Percentiles rank a stretch among this genome's conserved stretches.
Evolutionary conservation across 75 land plant species (phyloP).

Genomic region (Ceratopteris richardii): DNA sequence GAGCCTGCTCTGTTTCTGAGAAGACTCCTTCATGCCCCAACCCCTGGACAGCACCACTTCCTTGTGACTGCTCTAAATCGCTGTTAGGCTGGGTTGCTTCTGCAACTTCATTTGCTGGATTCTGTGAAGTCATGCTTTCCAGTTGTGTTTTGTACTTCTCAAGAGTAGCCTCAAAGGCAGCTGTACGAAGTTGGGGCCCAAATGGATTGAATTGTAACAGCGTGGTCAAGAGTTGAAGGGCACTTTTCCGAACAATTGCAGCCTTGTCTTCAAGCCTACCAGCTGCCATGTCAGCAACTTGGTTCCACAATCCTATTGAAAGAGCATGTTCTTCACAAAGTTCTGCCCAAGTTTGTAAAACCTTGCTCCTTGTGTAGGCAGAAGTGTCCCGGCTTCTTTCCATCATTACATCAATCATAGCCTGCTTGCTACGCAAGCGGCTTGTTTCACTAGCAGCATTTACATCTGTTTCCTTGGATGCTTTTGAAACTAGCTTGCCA

Average conservation of each 20-base stretch:
- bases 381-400: slow-evolving; percentile 79
- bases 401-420: slow-evolving; percentile 81
- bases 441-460: slow-evolving; percentile 50
- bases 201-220: slow-evolving; percentile 96
- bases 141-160: slow-evolving; percentile 74
- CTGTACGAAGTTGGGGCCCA: slow-evolving; percentile 83
- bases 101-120: slow-evolving; percentile 4
- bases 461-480: slow-evolving; percentile 62
- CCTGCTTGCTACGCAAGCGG: slow-evolving; percentile 79
- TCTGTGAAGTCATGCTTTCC: slow-evolving; percentile 36
- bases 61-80: background rate
- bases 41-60: slow-evolving; percentile 20
- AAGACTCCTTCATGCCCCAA: slow-evolving; percentile 7
- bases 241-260: slow-evolving; percentile 86
- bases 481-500: slow-evolving; percentile 79
- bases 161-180: slow-evolving; percentile 82
- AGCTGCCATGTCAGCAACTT: slow-evolving; percentile 75
- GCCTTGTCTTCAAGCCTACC: slow-evolving; percentile 95
- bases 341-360: slow-evolving; percentile 92
- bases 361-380: slow-evolving; percentile 83
- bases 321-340: slow-evolving; percentile 81
- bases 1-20: no score
- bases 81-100: slow-evolving; percentile 2
- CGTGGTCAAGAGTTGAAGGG: slow-evolving; percentile 70
- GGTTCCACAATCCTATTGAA: slow-evolving; percentile 95